phyloP scores from a whole-genome alignment of 768 basidiomycete species.

The Rhizopogon salebrosus region DNA sequence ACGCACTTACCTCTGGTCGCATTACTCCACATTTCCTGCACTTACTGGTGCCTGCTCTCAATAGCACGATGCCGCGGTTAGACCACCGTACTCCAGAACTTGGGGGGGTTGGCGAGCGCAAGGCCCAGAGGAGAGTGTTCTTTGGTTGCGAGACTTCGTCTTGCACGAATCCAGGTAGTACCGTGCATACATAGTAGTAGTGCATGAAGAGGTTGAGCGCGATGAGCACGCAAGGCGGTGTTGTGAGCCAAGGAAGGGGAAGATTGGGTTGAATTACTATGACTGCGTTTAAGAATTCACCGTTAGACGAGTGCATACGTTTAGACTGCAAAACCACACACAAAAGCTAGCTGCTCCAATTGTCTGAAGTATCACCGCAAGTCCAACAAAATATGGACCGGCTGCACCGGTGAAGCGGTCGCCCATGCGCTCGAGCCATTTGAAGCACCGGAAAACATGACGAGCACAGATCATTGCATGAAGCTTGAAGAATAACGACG shows the following conservation, averaged over 20 bases:
- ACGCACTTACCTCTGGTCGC: slow-evolving; percentile 69
- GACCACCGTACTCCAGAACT: slow-evolving; percentile 47
- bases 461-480: slow-evolving; percentile 27
- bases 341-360: slow-evolving; percentile 76
- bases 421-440: slow-evolving; percentile 61
- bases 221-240: slow-evolving; percentile 71
- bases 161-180: slow-evolving; percentile 75
- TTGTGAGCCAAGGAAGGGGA: slow-evolving; percentile 49
- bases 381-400: slow-evolving; percentile 81
- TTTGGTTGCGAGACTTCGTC: slow-evolving; percentile 43
- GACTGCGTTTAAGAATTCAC: slow-evolving; percentile 51
- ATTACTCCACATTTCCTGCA: slow-evolving; percentile 65
- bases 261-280: slow-evolving; percentile 70
- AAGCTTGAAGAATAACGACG: neutral
- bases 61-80: slow-evolving; percentile 38
- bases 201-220: slow-evolving; percentile 72
- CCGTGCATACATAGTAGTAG: slow-evolving; percentile 82
- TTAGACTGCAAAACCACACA: slow-evolving; percentile 35
- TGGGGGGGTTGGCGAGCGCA: slow-evolving; percentile 10
- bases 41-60: slow-evolving; percentile 48
- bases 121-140: slow-evolving; percentile 55
- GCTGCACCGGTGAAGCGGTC: slow-evolving; percentile 85
- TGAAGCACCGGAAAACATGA: slow-evolving; percentile 52
- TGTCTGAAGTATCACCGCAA: slow-evolving; percentile 72
- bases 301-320: neutral